Conservation (phyloP, 1,284 basidiomycete species). For the Leccinum pachyderme region DNA sequence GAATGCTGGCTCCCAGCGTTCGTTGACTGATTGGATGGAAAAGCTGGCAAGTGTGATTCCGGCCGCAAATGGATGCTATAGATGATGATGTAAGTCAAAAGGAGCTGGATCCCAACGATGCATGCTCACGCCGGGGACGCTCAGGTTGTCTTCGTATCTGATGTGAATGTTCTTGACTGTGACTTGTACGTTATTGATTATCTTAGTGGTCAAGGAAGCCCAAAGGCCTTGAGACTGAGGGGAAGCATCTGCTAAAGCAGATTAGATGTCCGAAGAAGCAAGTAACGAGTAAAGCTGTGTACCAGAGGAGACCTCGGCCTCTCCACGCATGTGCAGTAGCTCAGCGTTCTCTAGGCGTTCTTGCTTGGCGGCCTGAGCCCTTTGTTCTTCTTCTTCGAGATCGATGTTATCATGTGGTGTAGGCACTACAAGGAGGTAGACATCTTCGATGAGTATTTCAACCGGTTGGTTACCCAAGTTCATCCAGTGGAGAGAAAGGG, state of each 20-base stretch:
- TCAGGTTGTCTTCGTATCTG: conserved; percentile 94
- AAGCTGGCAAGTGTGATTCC: conserved; percentile 93
- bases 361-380: conserved; percentile 84
- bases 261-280: background rate
- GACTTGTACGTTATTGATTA: conserved; percentile 96
- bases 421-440: conserved; percentile 92
- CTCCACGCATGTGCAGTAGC: conserved; percentile 73
- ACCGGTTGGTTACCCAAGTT: conserved; percentile 93
- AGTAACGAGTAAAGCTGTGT: conserved; percentile 12
- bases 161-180: conserved; percentile 95
- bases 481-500: conserved; percentile 93
- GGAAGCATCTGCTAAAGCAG: conserved; percentile 47
- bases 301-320: conserved; percentile 55
- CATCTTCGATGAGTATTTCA: conserved; percentile 90
- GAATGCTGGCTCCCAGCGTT: conserved; percentile 91
- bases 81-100: background rate
- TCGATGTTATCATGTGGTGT: conserved; percentile 73
- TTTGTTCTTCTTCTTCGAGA: conserved; percentile 81
- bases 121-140: conserved; percentile 79
- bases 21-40: conserved; percentile 91
- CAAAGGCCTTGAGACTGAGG: conserved; percentile 81
- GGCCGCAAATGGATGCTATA: conserved; percentile 89
- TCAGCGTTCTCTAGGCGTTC: conserved; percentile 91
- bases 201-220: conserved; percentile 84
- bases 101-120: background rate